These are phyloP conservation scores for Maudiozyma humilis DNA, from an alignment of 1,139 yeast species.

Conservation along the genomic window DNA sequence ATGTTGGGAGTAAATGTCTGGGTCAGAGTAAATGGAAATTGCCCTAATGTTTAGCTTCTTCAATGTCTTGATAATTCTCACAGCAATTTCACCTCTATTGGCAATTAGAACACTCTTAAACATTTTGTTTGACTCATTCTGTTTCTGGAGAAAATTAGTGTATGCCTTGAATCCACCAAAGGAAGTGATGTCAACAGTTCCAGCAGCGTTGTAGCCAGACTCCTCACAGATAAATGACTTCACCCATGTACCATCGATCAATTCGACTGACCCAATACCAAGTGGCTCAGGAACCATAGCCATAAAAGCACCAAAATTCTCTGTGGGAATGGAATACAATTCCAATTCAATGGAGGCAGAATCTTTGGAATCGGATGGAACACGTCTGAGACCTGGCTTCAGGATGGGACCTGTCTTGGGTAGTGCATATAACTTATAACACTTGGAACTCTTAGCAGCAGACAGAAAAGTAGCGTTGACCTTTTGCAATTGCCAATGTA, in stretches of 20 bases:
- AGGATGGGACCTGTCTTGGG: constrained; percentile 65
- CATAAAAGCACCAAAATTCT: constrained; percentile 71
- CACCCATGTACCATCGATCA: constrained; percentile 70
- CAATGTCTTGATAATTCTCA: constrained; percentile 79
- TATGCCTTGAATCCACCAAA: constrained; percentile 86
- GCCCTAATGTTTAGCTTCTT: constrained; percentile 70
- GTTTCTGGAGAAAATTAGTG: constrained; percentile 35
- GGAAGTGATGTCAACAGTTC: constrained; percentile 68
- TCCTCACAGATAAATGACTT: constrained; percentile 94
- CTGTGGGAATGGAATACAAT: constrained; percentile 72
- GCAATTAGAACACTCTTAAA: constrained; percentile 85
- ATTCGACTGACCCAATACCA: constrained; percentile 87
- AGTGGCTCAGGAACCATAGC: constrained; percentile 87
- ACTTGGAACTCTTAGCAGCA: constrained; percentile 60
- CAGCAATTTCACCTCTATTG: constrained; percentile 97
- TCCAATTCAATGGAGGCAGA: constrained; percentile 68
- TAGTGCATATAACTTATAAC: constrained; percentile 72
- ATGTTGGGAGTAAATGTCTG: constrained; percentile 83
- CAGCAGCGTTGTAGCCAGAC: constrained; percentile 60
- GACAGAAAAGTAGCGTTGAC: constrained; percentile 69
- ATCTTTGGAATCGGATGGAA: constrained; percentile 31
- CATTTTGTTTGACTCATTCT: constrained; percentile 38
- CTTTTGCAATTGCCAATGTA: constrained; percentile 88
- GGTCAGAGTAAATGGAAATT: constrained; percentile 84
- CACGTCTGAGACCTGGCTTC: constrained; percentile 84